phyloP scores from a whole-genome alignment of 2,329 filamentous ascomycete species.

The Colletotrichum costaricense region DNA sequence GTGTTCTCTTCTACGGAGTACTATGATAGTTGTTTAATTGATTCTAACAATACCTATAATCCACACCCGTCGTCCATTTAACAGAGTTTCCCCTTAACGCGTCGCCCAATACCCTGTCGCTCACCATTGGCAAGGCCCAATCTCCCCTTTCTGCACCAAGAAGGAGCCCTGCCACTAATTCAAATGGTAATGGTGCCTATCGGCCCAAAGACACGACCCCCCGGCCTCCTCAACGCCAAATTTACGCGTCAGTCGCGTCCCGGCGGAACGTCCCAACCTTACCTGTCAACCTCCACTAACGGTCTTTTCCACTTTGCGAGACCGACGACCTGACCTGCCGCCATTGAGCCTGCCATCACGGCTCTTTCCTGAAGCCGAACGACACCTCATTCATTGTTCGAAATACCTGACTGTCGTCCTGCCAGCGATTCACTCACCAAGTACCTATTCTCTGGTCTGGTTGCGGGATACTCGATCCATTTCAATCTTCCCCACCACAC shows the following conservation, averaged over 20 bases:
- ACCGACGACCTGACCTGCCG: neutral
- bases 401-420: neutral
- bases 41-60: too few relatives aligned
- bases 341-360: neutral
- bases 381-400: neutral
- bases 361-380: neutral
- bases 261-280: constrained; percentile 15
- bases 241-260: constrained; percentile 47
- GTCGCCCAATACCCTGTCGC: neutral
- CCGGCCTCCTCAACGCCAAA: constrained; percentile 44
- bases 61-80: neutral
- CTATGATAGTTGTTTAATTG: neutral
- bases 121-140: constrained; percentile 12
- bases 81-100: neutral
- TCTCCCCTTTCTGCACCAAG: neutral
- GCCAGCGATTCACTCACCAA: neutral
- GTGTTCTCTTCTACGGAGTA: neutral
- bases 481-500: neutral
- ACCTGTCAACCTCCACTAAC: constrained; percentile 11
- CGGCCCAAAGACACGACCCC: constrained; percentile 25
- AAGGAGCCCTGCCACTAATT: neutral
- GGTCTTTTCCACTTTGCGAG: constrained; percentile 17
- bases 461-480: neutral
- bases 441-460: neutral
- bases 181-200: too few relatives aligned